Percentiles rank a stretch among this genome's conserved stretches.
Conservation (phyloP, 2,329 filamentous ascomycete genomes). For the Zopfia rhizophila region DNA sequence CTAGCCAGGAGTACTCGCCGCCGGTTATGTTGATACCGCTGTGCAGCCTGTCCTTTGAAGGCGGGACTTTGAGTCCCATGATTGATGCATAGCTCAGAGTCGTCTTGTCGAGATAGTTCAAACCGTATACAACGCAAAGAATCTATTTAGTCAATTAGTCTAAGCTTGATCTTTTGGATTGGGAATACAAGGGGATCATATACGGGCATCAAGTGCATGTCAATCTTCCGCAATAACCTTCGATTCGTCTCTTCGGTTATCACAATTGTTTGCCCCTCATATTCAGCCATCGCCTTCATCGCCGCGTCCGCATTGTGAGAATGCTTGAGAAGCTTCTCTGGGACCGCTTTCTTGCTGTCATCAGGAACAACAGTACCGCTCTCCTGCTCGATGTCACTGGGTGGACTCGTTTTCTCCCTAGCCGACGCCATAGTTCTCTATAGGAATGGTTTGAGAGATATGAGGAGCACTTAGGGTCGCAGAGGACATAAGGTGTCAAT, state of each 20-base stretch:
- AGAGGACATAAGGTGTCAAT: too few relatives aligned
- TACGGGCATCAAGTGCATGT: slow-evolving; percentile 69
- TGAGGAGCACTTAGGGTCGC: too few relatives aligned
- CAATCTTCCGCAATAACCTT: slow-evolving; percentile 69
- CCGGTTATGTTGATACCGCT: slow-evolving; percentile 59
- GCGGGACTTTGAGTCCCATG: slow-evolving; percentile 57
- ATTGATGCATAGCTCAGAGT: slow-evolving; percentile 64
- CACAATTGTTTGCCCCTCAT: slow-evolving; percentile 62
- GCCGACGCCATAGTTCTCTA: too few relatives aligned
- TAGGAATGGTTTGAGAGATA: neutral
- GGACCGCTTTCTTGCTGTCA: slow-evolving; percentile 1
- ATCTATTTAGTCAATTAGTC: slow-evolving; percentile 47
- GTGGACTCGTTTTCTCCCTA: too few relatives aligned
- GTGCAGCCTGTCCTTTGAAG: slow-evolving; percentile 37
- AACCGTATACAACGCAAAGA: slow-evolving; percentile 66
- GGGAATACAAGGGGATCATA: slow-evolving; percentile 8
- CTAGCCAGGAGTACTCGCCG: slow-evolving; percentile 64
- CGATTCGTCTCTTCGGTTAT: slow-evolving; percentile 68
- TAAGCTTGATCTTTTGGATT: neutral
- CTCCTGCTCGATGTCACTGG: too few relatives aligned
- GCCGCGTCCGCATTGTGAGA: slow-evolving; percentile 70
- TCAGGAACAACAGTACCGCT: neutral
- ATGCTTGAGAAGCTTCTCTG: slow-evolving; percentile 55
- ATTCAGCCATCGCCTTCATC: slow-evolving; percentile 64
- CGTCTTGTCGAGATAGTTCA: slow-evolving; percentile 71